A percentile compares a stretch with the other conserved stretches of the same genome.
Conservation (phyloP, 768 basidiomycete species). For the Tubosaeta sp. region DNA sequence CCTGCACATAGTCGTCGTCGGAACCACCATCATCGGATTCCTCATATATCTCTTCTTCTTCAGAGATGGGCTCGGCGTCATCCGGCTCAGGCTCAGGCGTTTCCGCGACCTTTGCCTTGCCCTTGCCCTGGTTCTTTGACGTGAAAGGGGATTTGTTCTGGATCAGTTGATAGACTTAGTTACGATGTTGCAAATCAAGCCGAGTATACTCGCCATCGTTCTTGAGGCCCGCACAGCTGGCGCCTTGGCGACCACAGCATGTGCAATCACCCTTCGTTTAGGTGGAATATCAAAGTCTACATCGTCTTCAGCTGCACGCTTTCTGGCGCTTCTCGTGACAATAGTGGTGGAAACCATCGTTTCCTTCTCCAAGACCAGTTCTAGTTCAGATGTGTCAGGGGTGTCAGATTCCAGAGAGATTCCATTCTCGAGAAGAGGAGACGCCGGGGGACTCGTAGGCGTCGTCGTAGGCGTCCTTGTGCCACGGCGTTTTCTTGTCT, state of each 20-base stretch:
- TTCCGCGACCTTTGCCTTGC: conserved; percentile 21
- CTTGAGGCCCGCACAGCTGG: conserved; percentile 8
- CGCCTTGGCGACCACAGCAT: conserved; percentile 21
- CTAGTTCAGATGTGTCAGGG: conserved; percentile 48
- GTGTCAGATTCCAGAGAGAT: conserved; percentile 46
- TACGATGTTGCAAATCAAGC: conserved; percentile 2
- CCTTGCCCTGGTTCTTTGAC: conserved; percentile 23
- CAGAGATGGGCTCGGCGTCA: conserved; percentile 29
- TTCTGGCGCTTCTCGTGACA: conserved; percentile 17
- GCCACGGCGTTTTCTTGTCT: conserved; percentile 17
- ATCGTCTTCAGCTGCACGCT: conserved; percentile 36
- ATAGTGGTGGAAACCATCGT: background rate
- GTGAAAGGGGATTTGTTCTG: conserved; percentile 7
- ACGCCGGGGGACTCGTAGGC: conserved; percentile 39
- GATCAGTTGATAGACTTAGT: conserved; percentile 13
- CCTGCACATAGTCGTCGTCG: conserved; percentile 37
- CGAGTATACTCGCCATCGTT: conserved; percentile 23
- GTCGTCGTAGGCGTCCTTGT: conserved; percentile 23
- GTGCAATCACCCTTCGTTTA: conserved; percentile 34
- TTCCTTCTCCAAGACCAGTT: conserved; percentile 8
- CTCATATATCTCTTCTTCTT: conserved; percentile 39
- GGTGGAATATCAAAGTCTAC: conserved; percentile 19
- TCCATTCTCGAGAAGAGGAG: conserved; percentile 49
- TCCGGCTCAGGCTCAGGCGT: conserved; percentile 26
- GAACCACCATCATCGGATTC: conserved; percentile 57